phyloP scores from a whole-genome alignment of 2,329 filamentous ascomycete genomes.

The Claviceps pazoutovae region DNA sequence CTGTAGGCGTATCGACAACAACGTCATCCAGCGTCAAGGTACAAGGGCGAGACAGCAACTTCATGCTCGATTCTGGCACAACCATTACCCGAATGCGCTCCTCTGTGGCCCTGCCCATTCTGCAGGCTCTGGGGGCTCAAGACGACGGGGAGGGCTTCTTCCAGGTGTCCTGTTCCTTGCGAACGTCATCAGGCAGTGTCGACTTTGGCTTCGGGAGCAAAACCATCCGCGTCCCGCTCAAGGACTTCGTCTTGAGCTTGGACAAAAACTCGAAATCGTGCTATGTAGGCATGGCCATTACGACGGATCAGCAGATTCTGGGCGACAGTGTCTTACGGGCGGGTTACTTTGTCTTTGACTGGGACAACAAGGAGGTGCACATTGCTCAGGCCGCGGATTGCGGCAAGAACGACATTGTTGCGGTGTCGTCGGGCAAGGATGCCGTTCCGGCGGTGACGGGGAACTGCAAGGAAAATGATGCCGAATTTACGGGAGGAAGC shows the following conservation, averaged over 20 bases:
- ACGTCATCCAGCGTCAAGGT: slow-evolving; percentile 14
- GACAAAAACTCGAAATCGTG: slow-evolving; percentile 20
- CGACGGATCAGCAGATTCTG: slow-evolving; percentile 28
- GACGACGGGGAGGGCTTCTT: slow-evolving; percentile 29
- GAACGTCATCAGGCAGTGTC: slow-evolving; percentile 24
- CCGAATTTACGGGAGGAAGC: slow-evolving; percentile 1
- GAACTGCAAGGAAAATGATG: slow-evolving; percentile 21
- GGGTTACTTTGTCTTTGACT: slow-evolving; percentile 33
- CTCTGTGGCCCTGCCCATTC: slow-evolving; percentile 27
- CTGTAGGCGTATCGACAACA: slow-evolving; percentile 18
- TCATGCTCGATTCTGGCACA: slow-evolving; percentile 39
- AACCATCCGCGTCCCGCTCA: slow-evolving; percentile 27
- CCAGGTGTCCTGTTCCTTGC: slow-evolving; percentile 27
- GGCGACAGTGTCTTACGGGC: slow-evolving; percentile 29
- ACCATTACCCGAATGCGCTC: slow-evolving; percentile 34
- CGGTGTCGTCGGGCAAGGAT: slow-evolving; percentile 18
- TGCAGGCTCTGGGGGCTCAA: slow-evolving; percentile 26
- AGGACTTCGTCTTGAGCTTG: slow-evolving; percentile 36
- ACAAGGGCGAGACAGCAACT: slow-evolving; percentile 20
- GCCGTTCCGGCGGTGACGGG: slow-evolving; percentile 22
- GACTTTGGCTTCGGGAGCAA: slow-evolving; percentile 33
- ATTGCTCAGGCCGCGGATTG: slow-evolving; percentile 28
- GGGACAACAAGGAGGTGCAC: slow-evolving; percentile 28
- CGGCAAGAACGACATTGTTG: slow-evolving; percentile 23
- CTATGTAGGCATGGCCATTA: slow-evolving; percentile 27